Percentiles rank a stretch among this genome's conserved stretches.
Evolutionary conservation across 1,284 basidiomycete species (phyloP).

Genomic region (Pterulicium gracile): DNA sequence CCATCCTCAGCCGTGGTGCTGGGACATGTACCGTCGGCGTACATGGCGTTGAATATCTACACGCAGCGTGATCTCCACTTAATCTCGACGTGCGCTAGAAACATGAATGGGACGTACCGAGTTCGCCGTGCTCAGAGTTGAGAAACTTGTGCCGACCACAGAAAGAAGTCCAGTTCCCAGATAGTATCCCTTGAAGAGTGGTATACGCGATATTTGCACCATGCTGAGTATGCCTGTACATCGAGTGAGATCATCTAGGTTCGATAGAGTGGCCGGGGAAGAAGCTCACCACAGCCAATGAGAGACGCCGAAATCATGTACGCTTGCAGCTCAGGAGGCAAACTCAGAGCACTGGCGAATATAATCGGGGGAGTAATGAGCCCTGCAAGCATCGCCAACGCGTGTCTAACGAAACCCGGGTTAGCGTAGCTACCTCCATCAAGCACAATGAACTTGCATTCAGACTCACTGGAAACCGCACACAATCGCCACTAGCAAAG

Average conservation of each 20-base stretch:
- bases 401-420: conserved; percentile 36
- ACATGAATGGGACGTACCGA: conserved; percentile 31
- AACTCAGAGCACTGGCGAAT: conserved; percentile 51
- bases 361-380: conserved; percentile 74
- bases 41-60: conserved; percentile 61
- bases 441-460: neutral
- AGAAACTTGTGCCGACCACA: conserved; percentile 82
- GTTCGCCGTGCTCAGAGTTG: conserved; percentile 68
- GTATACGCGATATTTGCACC: conserved; percentile 64
- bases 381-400: conserved; percentile 75
- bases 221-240: conserved; percentile 54
- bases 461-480: conserved; percentile 51
- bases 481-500: conserved; percentile 55
- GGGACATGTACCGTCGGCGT: conserved; percentile 70
- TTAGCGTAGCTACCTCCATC: too few species aligned
- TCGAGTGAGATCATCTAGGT: too few species aligned
- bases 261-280: too few species aligned
- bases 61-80: neutral
- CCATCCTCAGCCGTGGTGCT: conserved; percentile 49
- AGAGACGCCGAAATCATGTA: conserved; percentile 79
- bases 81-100: conserved; percentile 2
- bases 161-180: conserved; percentile 73
- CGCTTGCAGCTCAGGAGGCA: conserved; percentile 46
- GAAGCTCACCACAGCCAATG: conserved; percentile 27
- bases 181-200: conserved; percentile 49